phyloP scores from a whole-genome alignment of 352 stramenopile genomes.

The Aphanomyces euteiches region DNA sequence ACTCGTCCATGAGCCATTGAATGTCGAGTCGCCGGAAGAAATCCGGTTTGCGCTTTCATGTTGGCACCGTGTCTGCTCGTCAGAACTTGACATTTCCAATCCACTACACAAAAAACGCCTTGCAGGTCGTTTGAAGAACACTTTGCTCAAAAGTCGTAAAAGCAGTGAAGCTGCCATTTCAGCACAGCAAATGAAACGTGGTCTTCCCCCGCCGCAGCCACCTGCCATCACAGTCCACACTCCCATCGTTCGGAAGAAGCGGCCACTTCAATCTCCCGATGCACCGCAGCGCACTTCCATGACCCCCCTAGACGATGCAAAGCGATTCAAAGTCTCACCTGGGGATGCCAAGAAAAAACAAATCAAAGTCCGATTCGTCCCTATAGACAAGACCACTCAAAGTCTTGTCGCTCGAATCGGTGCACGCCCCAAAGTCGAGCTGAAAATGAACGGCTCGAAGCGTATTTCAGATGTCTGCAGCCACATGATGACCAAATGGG shows the following conservation, averaged over 20 bases:
- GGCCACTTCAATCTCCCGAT: neutral
- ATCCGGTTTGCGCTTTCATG: conserved; percentile 11
- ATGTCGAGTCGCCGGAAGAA: conserved; percentile 4
- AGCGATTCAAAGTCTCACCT: neutral
- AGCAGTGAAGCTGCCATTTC: conserved; percentile 3
- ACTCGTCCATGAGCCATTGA: neutral
- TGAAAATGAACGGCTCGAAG: conserved; percentile 77
- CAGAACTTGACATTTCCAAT: conserved; percentile 2
- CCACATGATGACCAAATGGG: conserved; percentile 78
- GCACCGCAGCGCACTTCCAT: neutral
- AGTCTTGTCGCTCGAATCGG: conserved; percentile 43
- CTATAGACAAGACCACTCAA: conserved; percentile 59
- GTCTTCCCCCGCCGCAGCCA: neutral
- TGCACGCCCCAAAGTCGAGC: conserved; percentile 71
- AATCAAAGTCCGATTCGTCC: conserved; percentile 81
- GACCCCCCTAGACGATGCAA: neutral
- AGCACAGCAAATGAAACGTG: conserved; percentile 5
- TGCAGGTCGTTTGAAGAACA: neutral
- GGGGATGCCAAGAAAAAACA: conserved; percentile 55
- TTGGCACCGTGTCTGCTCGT: conserved; percentile 13
- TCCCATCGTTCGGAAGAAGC: conserved; percentile 15
- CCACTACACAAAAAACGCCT: conserved; percentile 4
- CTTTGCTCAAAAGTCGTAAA: conserved; percentile 20
- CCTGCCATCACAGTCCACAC: neutral
- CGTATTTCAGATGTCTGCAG: conserved; percentile 67